Evolutionary conservation across 2,329 filamentous ascomycete genomes (phyloP), one percentile per base, ranked within the genome.

Genomic region (Metarhizium rileyi): DNA sequence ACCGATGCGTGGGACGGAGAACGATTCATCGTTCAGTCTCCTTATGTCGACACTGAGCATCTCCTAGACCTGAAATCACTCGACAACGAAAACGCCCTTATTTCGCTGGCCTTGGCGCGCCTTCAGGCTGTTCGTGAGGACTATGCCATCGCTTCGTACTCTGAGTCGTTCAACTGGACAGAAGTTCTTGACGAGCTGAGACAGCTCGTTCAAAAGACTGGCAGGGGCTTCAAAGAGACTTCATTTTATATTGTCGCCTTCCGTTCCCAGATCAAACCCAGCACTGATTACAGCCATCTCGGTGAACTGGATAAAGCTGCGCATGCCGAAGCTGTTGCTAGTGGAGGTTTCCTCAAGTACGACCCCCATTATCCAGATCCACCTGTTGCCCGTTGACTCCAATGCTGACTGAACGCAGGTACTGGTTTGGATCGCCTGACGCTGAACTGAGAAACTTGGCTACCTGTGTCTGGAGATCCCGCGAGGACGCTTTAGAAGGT

Each of bases 161-260:
- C 72, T 3, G 76, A 83, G 2, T 81, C 81, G 0, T 90, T 95
- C 70, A 94, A 95, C 66, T 93, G 87, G 83, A 53, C 64, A 3
- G 69, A 77, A 40, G 74, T 89, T 14, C 70, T 93, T 10, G 66
- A 70, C 4, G 69, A 76, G 28, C 67, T 93, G 47, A 73, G 69
- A 50, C 61, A 70, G 2, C 70, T 90, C 3, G 68, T 72, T 10
- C 57, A 59, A 3, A 63, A 68, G 8, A 74, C 65, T 6, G 63
- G 75, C 12, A 67, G 67, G 5, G 53, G 50, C 2, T 91, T 86
- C 81, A 76, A 71, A 48, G 70, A 75, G 52, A 77, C 75, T 46
- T 75, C 72, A 26, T 95, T 91, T 70, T 95, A 91, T 67, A 82
- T 93, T 50, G 89, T 95, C 38, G 84, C 84, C 4, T 95, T 95